A percentile compares a stretch with the other conserved stretches of the same genome.
Conservation (phyloP, 768 basidiomycete species). For the Tulasnella sp. region DNA sequence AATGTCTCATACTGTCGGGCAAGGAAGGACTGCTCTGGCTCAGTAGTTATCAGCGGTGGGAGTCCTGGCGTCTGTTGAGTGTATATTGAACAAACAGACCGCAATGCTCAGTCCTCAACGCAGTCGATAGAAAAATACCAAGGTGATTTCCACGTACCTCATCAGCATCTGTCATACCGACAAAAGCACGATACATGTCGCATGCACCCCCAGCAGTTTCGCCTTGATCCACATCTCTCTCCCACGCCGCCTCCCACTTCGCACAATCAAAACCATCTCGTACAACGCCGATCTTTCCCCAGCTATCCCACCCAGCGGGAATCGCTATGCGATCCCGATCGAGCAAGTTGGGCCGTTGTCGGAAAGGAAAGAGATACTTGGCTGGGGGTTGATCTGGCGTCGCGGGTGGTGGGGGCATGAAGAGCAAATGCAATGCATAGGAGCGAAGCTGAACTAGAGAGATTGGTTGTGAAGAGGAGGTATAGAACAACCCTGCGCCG, state of each 20-base stretch:
- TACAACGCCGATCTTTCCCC: slow-evolving; percentile 88
- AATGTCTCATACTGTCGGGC: slow-evolving; percentile 86
- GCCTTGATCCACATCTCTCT: slow-evolving; percentile 42
- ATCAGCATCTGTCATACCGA: slow-evolving; percentile 56
- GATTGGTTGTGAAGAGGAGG: slow-evolving; percentile 58
- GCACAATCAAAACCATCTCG: slow-evolving; percentile 86
- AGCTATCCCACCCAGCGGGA: slow-evolving; percentile 95
- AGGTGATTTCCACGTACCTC: slow-evolving; percentile 46
- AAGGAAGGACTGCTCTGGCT: slow-evolving; percentile 84
- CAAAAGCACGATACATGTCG: slow-evolving; percentile 56
- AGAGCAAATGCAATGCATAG: slow-evolving; percentile 74
- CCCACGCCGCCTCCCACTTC: slow-evolving; percentile 70
- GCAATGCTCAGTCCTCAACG: slow-evolving; percentile 1
- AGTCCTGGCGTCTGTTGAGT: slow-evolving; percentile 47
- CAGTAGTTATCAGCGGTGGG: slow-evolving; percentile 69
- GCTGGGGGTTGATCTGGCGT: slow-evolving; percentile 40
- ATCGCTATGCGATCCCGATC: slow-evolving; percentile 89
- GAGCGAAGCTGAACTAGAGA: slow-evolving; percentile 70
- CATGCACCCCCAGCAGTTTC: slow-evolving; percentile 48
- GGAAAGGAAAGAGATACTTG: slow-evolving; percentile 78
- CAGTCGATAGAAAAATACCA: not conserved
- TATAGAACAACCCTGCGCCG: slow-evolving; percentile 86
- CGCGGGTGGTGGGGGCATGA: slow-evolving; percentile 53
- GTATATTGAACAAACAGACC: not conserved
- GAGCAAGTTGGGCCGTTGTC: slow-evolving; percentile 77